These are phyloP conservation scores for Spathaspora sp. DNA, from an alignment of 805 yeast species.

Conservation along the genomic window DNA sequence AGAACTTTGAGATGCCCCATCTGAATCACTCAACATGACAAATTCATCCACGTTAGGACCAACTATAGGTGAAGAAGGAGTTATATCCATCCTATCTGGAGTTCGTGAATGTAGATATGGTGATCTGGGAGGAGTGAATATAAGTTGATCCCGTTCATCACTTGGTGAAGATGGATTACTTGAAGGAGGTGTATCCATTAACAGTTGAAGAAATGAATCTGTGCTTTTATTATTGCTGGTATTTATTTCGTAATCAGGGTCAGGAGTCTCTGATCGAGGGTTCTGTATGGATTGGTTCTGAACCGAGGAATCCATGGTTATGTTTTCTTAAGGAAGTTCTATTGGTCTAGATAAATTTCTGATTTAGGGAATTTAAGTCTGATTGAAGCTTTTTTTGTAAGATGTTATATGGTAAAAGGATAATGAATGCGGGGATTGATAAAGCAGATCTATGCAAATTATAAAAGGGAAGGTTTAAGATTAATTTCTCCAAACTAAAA, in stretches of 20 bases:
- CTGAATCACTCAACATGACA: constrained; percentile 34
- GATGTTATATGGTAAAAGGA: too few relatives aligned
- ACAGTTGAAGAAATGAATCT: background rate
- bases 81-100: background rate
- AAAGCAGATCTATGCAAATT: background rate
- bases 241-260: background rate
- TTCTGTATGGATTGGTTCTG: background rate
- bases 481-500: too few relatives aligned
- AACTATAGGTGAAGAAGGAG: background rate
- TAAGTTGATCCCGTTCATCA: background rate
- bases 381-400: too few relatives aligned
- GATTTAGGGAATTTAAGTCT: too few relatives aligned
- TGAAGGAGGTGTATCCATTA: background rate
- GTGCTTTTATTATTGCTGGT: background rate
- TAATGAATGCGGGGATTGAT: background rate
- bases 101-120: constrained; percentile 4
- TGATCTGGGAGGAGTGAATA: constrained; percentile 4
- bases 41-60: constrained; percentile 19
- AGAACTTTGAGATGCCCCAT: constrained; percentile 29
- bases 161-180: background rate
- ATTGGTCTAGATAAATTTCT: background rate
- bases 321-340: too few relatives aligned
- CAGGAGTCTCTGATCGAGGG: background rate
- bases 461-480: background rate
- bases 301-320: background rate